Base-by-base conservation (phyloP, 768 basidiomycete genomes). In the Tulasnella sp. region DNA sequence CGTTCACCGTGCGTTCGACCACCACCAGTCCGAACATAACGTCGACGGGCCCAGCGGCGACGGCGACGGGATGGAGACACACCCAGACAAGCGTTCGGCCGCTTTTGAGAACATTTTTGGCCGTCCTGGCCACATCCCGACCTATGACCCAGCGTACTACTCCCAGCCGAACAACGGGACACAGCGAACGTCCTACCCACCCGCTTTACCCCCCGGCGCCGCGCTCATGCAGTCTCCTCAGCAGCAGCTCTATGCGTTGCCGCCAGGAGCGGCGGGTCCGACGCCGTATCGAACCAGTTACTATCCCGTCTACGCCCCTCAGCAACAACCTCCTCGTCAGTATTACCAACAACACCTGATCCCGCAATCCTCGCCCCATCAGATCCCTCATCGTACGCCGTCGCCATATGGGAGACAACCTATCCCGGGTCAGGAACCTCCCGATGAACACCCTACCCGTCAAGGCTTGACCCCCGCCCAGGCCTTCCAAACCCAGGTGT, bases 401-500 rank as follows among this genome's bases (percentile, higher is more conserved):
- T 48, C 45, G 14, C 45, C 45, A 5, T 48, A 48, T 23, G 34
- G 27, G 27, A 25, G 45, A 25, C 51, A 53, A 12, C 51, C 39
- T 19, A 17, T 12, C 23, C 51, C 34, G 27, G 39, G 36, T 17
- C 51, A 35, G 25, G 51, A 53, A 40, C 51, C 51, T 17, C 51
- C 34, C 21, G 51, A 53, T 53, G 35, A 53, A 39, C 51, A 53
- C 19, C 35, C 41, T 23, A 40, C 51, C 14, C 32, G 32, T 19
- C 51, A 53, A 40, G 81, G 79, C 2, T 75, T 86, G 50, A 84
- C 84, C 3, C 80, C 84, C 41, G 83, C 84, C 8, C 86, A 89
- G 67, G 81, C 83, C 34, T 88, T 87, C 70, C 87, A 86, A 65
- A 79, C 81, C 6, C 84, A 88, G 67, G 75, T 86, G 43, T 56